These are phyloP conservation scores for Plasmopara muralis DNA, from an alignment of 352 stramenopile genomes.

Conservation along the genomic window DNA sequence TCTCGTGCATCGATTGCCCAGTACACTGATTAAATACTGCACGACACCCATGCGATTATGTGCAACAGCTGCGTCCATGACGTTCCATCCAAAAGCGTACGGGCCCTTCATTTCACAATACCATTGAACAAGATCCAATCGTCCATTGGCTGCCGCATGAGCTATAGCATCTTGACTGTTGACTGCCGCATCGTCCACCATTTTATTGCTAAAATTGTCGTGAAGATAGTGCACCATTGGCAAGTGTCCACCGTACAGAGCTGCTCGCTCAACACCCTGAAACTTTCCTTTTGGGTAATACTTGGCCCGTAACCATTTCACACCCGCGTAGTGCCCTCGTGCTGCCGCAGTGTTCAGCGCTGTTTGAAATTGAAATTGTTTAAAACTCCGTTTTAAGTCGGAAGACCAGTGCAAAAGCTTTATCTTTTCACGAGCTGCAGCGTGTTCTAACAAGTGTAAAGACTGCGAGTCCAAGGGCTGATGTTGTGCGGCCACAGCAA, in stretches of 20 bases:
- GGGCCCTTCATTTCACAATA: conserved; percentile 34
- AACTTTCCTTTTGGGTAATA: conserved; percentile 35
- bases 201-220: conserved; percentile 28
- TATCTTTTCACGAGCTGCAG: conserved; percentile 18
- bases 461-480: conserved; percentile 11
- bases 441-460: conserved; percentile 24
- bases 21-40: conserved; percentile 21
- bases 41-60: conserved; percentile 38
- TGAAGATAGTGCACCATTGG: conserved; percentile 32
- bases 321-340: conserved; percentile 16
- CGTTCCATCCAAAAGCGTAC: conserved; percentile 35
- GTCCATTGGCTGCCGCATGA: conserved; percentile 25
- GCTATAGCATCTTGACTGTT: conserved; percentile 32
- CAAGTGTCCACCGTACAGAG: conserved; percentile 30
- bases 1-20: conserved; percentile 38
- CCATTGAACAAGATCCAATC: conserved; percentile 33
- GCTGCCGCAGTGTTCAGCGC: conserved; percentile 24
- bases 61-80: conserved; percentile 38
- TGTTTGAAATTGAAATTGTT: conserved; percentile 33
- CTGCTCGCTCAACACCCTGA: conserved; percentile 27
- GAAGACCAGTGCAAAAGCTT: conserved; percentile 32
- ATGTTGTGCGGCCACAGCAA: conserved; percentile 21
- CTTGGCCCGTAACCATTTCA: conserved; percentile 24
- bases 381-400: conserved; percentile 29
- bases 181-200: conserved; percentile 27